Evolutionary conservation across 441 rosid genomes (phyloP), one percentile per base, ranked within the genome.

Genomic region (Populus trichocarpa): DNA sequence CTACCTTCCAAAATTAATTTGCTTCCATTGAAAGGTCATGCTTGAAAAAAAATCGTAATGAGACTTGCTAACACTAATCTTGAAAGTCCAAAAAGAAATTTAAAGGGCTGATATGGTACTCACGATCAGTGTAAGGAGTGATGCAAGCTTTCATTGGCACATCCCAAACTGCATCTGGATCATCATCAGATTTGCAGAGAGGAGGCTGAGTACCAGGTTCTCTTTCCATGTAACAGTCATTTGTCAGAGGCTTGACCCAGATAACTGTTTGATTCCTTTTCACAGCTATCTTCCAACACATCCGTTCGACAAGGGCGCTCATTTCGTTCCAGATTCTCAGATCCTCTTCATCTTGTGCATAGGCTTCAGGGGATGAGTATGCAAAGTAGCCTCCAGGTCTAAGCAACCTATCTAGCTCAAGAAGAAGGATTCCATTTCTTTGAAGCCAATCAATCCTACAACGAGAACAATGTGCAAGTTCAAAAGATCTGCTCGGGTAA

Each of bases 361-460:
- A 97, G 25, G 98, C 98, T 86, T 97, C 99, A 71, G 99, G 99
- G 74, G 99, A 95, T 8, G 99, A 97, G 86, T 97, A 97, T 53
- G 97, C 99, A 78, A 97, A 97, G 83, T 97, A 97, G 78, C 99
- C 99, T 4, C 99, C 99, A 2, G 99, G 99, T 84, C 97, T 89
- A 67, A 97, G 99, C 78, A 97, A 75, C 71, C 99, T 88, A 83
- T 97, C 99, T 18, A 97, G 93, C 88, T 97, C 99, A 77, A 97
- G 99, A 73, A 95, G 99, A 83, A 97, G 98, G 77, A 97, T 86
- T 12, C 99, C 99, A 50, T 97, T 98, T 86, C 99, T 90, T 82
- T 97, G 99, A 77, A 97, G 96, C 99, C 99, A 97, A 85, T 97
- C 99, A 70, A 97, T 97, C 75, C 99, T 85, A 83, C 99, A 97